Percentiles rank a stretch among this genome's conserved stretches.
Conservation (phyloP, 805 yeast genomes). For the Pichia californica region DNA sequence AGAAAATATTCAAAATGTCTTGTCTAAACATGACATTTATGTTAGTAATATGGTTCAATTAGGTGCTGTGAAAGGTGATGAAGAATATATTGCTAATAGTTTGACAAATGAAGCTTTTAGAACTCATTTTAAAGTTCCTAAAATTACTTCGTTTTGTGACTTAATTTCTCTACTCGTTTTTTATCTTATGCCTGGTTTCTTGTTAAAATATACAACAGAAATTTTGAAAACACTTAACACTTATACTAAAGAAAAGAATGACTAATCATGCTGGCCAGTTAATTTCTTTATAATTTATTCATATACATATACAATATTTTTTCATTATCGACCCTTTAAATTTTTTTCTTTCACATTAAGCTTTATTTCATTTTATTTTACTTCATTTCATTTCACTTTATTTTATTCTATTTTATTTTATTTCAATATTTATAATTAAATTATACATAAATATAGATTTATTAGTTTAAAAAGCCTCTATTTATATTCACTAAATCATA, state of each 20-base stretch:
- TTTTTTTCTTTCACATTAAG: too few species aligned
- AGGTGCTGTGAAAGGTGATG: slow-evolving; percentile 3
- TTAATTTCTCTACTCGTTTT: slow-evolving; percentile 2
- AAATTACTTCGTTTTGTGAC: background rate
- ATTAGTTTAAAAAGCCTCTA: too few species aligned
- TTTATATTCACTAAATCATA: slow-evolving; percentile 4
- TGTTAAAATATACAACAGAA: background rate
- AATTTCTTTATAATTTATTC: too few species aligned
- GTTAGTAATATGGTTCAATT: slow-evolving; percentile 3
- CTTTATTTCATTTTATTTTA: too few species aligned
- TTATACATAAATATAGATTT: too few species aligned
- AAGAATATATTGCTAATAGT: slow-evolving; percentile 5
- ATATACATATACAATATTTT: too few species aligned
- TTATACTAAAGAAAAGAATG: background rate
- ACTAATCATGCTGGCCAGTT: background rate
- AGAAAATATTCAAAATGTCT: background rate
- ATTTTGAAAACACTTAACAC: background rate
- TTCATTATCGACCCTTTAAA: too few species aligned
- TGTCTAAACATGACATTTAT: background rate
- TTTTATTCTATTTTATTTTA: background rate
- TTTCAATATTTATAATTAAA: too few species aligned
- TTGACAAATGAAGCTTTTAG: slow-evolving; percentile 2
- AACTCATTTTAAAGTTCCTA: slow-evolving; percentile 3
- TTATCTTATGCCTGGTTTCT: slow-evolving; percentile 5
- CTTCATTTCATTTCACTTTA: background rate